Conservation (phyloP, 2,329 filamentous ascomycete genomes). For the Ascosphaera apis region DNA sequence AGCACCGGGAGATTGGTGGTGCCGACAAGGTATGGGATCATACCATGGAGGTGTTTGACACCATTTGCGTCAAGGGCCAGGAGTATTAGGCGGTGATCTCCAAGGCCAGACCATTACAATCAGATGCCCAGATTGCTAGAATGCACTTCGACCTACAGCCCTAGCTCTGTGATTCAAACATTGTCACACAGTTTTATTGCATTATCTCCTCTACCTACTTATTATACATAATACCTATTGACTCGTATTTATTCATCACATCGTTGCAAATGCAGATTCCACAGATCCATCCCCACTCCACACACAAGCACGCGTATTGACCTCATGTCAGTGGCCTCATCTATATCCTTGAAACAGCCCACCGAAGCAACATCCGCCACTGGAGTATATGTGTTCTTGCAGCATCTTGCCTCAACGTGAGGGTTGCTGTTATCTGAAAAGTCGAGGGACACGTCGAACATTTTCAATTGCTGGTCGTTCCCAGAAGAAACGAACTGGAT, state of each 20-base stretch:
- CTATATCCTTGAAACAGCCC: conserved; percentile 14
- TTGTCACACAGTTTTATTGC: not conserved
- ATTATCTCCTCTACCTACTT: not conserved
- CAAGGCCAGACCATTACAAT: too few species aligned
- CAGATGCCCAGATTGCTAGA: too few species aligned
- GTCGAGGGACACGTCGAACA: conserved; percentile 18
- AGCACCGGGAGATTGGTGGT: conserved; percentile 4
- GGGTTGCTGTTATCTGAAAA: conserved; percentile 8
- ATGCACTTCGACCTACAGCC: not conserved
- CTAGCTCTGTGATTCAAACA: not conserved
- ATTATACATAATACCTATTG: not conserved
- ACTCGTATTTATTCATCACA: not conserved
- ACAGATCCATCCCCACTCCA: conserved; percentile 28
- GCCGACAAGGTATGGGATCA: conserved; percentile 8
- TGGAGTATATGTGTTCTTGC: conserved; percentile 19
- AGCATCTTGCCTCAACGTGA: conserved; percentile 7
- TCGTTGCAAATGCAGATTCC: conserved; percentile 7
- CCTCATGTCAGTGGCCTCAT: conserved; percentile 1
- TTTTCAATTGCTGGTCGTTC: conserved; percentile 24
- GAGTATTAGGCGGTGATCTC: not conserved
- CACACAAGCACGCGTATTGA: conserved; percentile 16
- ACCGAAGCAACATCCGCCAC: conserved; percentile 34
- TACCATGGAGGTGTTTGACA: conserved; percentile 7
- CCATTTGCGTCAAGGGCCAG: conserved; percentile 4
- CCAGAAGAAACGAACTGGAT: conserved; percentile 16